Evolutionary conservation across 306 rosid species (phyloP).

Genomic region (Corylus heterophylla): DNA sequence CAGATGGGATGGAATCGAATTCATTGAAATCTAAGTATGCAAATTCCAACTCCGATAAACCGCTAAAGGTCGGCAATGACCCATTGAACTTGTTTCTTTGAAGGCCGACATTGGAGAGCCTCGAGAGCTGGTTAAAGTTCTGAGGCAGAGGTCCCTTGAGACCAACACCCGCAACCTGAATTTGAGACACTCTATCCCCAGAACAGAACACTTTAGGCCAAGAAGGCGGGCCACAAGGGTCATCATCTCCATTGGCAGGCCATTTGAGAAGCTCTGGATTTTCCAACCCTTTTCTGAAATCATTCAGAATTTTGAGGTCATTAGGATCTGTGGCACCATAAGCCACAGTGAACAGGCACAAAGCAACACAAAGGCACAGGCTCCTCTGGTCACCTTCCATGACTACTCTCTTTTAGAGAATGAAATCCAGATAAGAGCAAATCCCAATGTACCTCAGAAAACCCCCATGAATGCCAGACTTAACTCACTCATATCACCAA

Average conservation of each 20-base stretch:
- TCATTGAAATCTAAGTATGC: slow-evolving; percentile 73
- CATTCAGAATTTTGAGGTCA: slow-evolving; percentile 67
- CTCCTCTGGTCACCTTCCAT: slow-evolving; percentile 35
- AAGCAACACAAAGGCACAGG: slow-evolving; percentile 32
- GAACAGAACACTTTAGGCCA: slow-evolving; percentile 72
- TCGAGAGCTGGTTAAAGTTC: slow-evolving; percentile 67
- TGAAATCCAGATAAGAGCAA: slow-evolving; percentile 20
- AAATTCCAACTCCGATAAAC: slow-evolving; percentile 69
- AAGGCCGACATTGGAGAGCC: slow-evolving; percentile 74
- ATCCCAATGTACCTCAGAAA: slow-evolving; percentile 27
- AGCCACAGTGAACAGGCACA: slow-evolving; percentile 35
- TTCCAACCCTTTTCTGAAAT: slow-evolving; percentile 65
- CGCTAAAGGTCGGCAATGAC: slow-evolving; percentile 62
- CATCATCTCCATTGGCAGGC: slow-evolving; percentile 58
- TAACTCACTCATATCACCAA: background rate
- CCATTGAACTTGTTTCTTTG: slow-evolving; percentile 69
- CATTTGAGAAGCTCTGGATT: slow-evolving; percentile 71
- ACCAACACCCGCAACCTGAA: slow-evolving; percentile 72
- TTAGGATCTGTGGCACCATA: slow-evolving; percentile 53
- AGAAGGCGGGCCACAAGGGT: slow-evolving; percentile 77
- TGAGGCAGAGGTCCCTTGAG: slow-evolving; percentile 67
- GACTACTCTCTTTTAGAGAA: slow-evolving; percentile 12
- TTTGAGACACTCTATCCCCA: slow-evolving; percentile 68
- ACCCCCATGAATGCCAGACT: slow-evolving; percentile 17
- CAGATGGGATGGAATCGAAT: slow-evolving; percentile 66